Base-by-base conservation (phyloP, 164 flowering plant species). In the Taxillus chinensis region DNA sequence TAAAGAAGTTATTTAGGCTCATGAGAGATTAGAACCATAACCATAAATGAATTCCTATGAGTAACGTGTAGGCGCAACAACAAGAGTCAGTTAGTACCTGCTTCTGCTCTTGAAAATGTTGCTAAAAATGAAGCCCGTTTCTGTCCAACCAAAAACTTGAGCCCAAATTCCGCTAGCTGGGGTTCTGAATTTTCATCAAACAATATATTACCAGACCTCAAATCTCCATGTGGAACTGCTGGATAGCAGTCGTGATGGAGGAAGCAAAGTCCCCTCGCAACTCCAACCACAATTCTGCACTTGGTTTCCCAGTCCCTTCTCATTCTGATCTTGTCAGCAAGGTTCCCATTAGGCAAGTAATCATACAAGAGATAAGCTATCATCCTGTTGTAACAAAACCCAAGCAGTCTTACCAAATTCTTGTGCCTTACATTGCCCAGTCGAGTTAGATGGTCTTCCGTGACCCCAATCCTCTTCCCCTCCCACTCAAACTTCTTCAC, bases 201-300 rank as follows among this genome's bases (percentile, higher is more conserved):
- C 59, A 82, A 59, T n/a, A 92, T 61, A 63, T 88, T 87, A 50
- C 74, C 77, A n/a, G 83, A 64, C 75, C 75, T 86, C 70, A 92
- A 53, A 77, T 90, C 89, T 62, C 98, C 98, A 71, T 92, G 98
- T 11, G 98, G 83, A 68, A 92, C 82, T 15, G 93, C 82, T 10
- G 98, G 96, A 70, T 62, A 70, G 51, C 93, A 92, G 16, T 88
- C 86, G 77, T 90, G 92, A 74, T 92, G 98, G 67, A 92, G 96
- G 75, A 81, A 82, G 64, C 82, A 73, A 12, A 92, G 83, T 37
- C 92, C 98, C 71, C 75, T 86, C 1, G 96, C 96, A 67, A 90
- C 69, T 40, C 90, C 88, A 14, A 75, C 57, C 50, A 86, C 72
- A 42, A 82, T 65, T 67, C 65, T 86, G 55, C 67, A 72, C 74